These are phyloP conservation scores for Boletus bicolor DNA, from an alignment of 768 basidiomycete genomes.

Conservation along the genomic window DNA sequence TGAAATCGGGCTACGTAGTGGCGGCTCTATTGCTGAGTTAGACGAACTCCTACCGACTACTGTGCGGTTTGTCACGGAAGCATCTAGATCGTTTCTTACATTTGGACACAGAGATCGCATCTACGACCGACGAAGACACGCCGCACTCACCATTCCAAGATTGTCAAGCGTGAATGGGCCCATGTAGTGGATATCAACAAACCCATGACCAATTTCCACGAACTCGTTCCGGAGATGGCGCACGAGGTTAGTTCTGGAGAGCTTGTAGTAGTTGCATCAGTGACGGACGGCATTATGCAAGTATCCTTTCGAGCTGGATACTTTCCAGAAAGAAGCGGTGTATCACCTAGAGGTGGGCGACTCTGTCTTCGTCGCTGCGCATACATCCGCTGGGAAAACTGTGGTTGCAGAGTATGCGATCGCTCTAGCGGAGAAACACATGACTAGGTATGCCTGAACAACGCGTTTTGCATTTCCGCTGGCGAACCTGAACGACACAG, in stretches of 20 bases:
- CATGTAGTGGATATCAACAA: conserved; percentile 94
- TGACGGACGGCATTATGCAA: conserved; percentile 29
- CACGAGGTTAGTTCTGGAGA: conserved; percentile 58
- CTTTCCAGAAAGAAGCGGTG: conserved; percentile 97
- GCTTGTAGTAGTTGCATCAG: neutral
- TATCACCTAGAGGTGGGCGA: conserved; percentile 97
- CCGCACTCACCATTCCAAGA: conserved; percentile 41
- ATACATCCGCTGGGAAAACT: conserved; percentile 99
- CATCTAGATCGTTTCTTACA: conserved; percentile 1
- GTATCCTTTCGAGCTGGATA: conserved; percentile 99
- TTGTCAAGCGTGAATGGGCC: conserved; percentile 93
- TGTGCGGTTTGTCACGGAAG: conserved; percentile 27
- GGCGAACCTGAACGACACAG: conserved; percentile 38
- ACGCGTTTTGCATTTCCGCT: conserved; percentile 13
- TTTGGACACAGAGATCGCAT: conserved; percentile 46
- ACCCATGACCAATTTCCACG: conserved; percentile 82
- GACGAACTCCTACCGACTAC: conserved; percentile 76
- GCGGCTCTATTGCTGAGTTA: conserved; percentile 46
- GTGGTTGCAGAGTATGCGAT: conserved; percentile 99
- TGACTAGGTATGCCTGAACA: conserved; percentile 75
- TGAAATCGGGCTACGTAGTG: conserved; percentile 16
- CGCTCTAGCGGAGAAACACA: conserved; percentile 93
- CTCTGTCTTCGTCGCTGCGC: conserved; percentile 98
- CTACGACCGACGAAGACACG: conserved; percentile 51
- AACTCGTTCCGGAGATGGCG: conserved; percentile 96